Base-by-base conservation (phyloP, 495 filamentous ascomycete genomes). In the Tuber melanosporum region DNA sequence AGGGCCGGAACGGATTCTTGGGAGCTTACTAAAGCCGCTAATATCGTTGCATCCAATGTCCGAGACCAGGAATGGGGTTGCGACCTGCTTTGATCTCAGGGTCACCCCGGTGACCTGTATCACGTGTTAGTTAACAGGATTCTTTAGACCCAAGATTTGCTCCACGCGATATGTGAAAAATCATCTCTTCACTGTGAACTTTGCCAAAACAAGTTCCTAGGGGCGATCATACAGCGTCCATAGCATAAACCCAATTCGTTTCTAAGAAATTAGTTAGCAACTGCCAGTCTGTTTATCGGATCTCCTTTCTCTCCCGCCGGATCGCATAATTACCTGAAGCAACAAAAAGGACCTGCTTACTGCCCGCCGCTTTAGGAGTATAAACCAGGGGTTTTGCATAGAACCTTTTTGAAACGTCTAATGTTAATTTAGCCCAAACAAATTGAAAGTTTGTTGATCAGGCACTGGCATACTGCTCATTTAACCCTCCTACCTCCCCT, bases 381-480 rank as follows among this genome's bases (percentile, higher is more conserved):
- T 86, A 87, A 5, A 85, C 83, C 62, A 87, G 77, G n/a, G 86
- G 85, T 69, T 85, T 84, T 22, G 86, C 84, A 74, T 84, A 87
- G 75, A 84, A 85, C 74, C 66, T 76, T 75, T 81, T 46, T 44
- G 41, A 39, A 17, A 62, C 39, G 47, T 36, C 14, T 45, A 66
- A 74, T n/a, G 47, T 69, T 62, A 74, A 46, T 52, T 36, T 66
- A 36, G 36, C 57, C 26, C 57, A 66, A 66, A 66, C 14, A 66
- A 39, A 39, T 39, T 46, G 41, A 57, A 57, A 74, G 36, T 70
- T 71, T 71, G 7, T 47, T 36, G 62, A 71, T 46, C 22, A 44
- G 47, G 46, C 57, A 0, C 71, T 47, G 62, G 49, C 73, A 73
- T 62, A 74, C 76, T 62, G 80, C 57, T 76, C 77, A 19, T 46